Evolutionary conservation across 2,329 filamentous ascomycete species (phyloP).

Genomic region (Exophiala alcalophila): DNA sequence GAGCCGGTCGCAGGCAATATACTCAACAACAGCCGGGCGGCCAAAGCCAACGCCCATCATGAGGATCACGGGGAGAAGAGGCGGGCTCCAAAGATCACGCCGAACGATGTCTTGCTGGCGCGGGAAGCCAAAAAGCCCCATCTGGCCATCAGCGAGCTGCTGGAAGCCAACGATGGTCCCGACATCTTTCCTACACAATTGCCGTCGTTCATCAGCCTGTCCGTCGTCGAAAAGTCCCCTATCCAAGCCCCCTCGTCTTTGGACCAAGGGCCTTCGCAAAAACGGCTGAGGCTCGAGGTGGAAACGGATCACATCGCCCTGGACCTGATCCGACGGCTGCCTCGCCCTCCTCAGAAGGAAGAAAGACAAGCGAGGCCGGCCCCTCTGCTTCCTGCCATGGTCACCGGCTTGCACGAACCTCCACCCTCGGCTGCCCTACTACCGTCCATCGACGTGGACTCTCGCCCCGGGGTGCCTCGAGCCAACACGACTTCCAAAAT

Average conservation of each 20-base stretch:
- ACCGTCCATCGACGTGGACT: slow-evolving; percentile 57
- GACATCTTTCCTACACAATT: slow-evolving; percentile 38
- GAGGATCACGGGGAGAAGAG: slow-evolving; percentile 20
- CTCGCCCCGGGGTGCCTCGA: slow-evolving; percentile 15
- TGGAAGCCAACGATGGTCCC: slow-evolving; percentile 40
- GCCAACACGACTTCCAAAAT: slow-evolving; percentile 28
- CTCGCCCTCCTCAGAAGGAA: slow-evolving; percentile 47
- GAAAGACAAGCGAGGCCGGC: slow-evolving; percentile 45
- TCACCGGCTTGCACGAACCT: slow-evolving; percentile 62
- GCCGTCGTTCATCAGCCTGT: slow-evolving; percentile 48
- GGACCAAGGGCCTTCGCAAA: slow-evolving; percentile 37
- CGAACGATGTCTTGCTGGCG: slow-evolving; percentile 27
- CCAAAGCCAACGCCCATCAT: slow-evolving; percentile 5
- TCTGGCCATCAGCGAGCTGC: slow-evolving; percentile 35
- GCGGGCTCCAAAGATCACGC: slow-evolving; percentile 25
- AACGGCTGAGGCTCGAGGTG: slow-evolving; percentile 44
- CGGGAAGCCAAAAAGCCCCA: slow-evolving; percentile 31
- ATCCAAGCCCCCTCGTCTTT: slow-evolving; percentile 24
- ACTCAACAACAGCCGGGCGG: slow-evolving; percentile 34
- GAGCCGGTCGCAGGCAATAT: slow-evolving; percentile 42
- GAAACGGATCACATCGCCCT: slow-evolving; percentile 39
- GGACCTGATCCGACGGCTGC: slow-evolving; percentile 46
- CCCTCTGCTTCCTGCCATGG: slow-evolving; percentile 43
- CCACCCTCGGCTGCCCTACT: slow-evolving; percentile 60
- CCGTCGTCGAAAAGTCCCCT: slow-evolving; percentile 42